These are phyloP conservation scores for Entomortierella beljakovae DNA, from an alignment of 192 early-diverging fungal genomes.

Conservation along the genomic window DNA sequence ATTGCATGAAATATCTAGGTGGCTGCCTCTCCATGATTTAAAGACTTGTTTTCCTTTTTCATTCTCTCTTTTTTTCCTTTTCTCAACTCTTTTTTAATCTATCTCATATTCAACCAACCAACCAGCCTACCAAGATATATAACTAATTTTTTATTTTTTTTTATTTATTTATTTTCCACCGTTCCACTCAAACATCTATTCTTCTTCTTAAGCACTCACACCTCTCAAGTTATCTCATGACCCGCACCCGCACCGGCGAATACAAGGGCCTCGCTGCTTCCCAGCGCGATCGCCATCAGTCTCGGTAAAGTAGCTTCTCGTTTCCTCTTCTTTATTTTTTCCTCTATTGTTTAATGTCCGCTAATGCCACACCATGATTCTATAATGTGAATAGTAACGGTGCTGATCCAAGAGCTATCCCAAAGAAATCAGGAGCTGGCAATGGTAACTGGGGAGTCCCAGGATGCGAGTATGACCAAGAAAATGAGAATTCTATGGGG, in stretches of 20 bases:
- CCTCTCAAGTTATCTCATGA: too few species aligned
- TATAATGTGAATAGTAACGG: conserved; percentile 9
- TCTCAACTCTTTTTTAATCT: neutral
- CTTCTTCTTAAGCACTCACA: neutral
- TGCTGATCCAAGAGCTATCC: conserved; percentile 36
- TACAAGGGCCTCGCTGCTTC: conserved; percentile 39
- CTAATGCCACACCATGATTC: neutral
- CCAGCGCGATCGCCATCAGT: conserved; percentile 40
- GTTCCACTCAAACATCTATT: neutral
- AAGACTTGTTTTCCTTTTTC: neutral
- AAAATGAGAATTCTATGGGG: conserved; percentile 21
- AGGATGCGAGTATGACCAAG: conserved; percentile 33
- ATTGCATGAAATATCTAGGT: too few species aligned
- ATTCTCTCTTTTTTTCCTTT: neutral
- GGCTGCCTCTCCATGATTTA: too few species aligned
- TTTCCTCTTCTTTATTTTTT: neutral
- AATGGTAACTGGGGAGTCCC: conserved; percentile 50
- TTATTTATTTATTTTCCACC: neutral
- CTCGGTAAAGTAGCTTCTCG: conserved; percentile 15
- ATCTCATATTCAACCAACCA: conserved; percentile 3
- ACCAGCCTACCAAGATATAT: too few species aligned
- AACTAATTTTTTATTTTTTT: neutral
- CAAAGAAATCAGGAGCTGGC: conserved; percentile 49
- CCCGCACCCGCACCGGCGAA: conserved; percentile 52
- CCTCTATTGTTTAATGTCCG: neutral